These are phyloP conservation scores for Mallotus japonicus DNA, from an alignment of 441 rosid genomes.

Conservation along the genomic window DNA sequence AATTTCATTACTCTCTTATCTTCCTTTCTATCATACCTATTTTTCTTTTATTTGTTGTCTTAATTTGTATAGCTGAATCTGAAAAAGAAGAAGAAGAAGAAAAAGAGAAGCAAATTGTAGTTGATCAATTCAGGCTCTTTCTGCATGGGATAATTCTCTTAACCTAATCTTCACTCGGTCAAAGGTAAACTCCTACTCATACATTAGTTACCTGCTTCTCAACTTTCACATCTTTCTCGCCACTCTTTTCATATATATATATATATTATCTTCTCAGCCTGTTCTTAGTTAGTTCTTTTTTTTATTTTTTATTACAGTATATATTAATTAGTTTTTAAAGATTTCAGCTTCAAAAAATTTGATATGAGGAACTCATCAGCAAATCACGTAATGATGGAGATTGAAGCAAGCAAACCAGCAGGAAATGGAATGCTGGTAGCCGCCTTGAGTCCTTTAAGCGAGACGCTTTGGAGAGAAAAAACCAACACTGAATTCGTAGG, in stretches of 20 bases:
- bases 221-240: conserved; percentile 18
- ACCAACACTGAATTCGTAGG: conserved; percentile 54
- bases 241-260: background rate
- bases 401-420: conserved; percentile 54
- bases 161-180: conserved; percentile 12
- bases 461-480: conserved; percentile 77
- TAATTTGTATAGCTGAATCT: background rate
- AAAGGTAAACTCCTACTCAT: conserved; percentile 14
- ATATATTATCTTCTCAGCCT: no score
- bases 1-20: no score
- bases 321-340: background rate
- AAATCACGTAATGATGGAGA: conserved; percentile 54
- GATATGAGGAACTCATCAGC: conserved; percentile 21
- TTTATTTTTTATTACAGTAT: no score
- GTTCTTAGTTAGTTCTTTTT: background rate
- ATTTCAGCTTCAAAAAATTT: background rate
- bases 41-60: background rate
- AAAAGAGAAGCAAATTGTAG: background rate
- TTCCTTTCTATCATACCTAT: no score
- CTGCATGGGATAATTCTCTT: conserved; percentile 30
- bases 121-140: conserved; percentile 15
- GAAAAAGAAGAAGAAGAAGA: background rate
- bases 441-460: conserved; percentile 88
- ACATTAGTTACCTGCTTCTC: conserved; percentile 20
- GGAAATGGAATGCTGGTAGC: conserved; percentile 42